A percentile compares a stretch with the other conserved stretches of the same genome.
These are phyloP conservation scores for Geosmithia putterillii DNA, from an alignment of 2,329 filamentous ascomycete genomes.

Conservation along the genomic window DNA sequence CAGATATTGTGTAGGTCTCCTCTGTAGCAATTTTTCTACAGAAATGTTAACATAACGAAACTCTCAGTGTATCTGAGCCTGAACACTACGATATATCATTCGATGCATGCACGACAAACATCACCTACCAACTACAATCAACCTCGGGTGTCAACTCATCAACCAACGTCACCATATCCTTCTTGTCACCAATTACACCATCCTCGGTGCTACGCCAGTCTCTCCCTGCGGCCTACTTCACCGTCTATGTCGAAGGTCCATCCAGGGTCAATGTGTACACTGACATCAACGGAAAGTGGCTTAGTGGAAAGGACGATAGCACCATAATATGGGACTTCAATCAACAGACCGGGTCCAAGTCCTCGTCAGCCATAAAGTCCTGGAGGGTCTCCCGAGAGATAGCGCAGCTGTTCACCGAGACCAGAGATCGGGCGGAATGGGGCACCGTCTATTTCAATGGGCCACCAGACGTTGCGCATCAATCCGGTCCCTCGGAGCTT, in stretches of 20 bases:
- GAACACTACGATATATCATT: conserved; percentile 31
- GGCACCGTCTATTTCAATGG: conserved; percentile 68
- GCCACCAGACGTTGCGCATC: conserved; percentile 53
- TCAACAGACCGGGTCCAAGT: conserved; percentile 3
- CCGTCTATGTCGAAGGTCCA: conserved; percentile 54
- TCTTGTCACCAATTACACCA: conserved; percentile 69
- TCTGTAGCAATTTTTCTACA: neutral
- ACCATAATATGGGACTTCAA: conserved; percentile 57
- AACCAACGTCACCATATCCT: conserved; percentile 31
- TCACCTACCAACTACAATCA: conserved; percentile 29
- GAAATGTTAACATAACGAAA: conserved; percentile 3
- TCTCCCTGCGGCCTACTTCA: conserved; percentile 72
- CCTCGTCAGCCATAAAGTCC: conserved; percentile 32
- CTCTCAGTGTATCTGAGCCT: conserved; percentile 26
- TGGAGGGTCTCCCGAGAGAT: conserved; percentile 49
- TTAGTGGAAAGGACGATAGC: conserved; percentile 60
- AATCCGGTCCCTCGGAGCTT: conserved; percentile 54
- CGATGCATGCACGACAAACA: conserved; percentile 35
- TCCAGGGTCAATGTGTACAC: conserved; percentile 53
- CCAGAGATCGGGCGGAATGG: conserved; percentile 69
- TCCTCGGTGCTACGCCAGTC: conserved; percentile 71
- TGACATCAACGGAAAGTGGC: conserved; percentile 68
- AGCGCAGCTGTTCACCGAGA: conserved; percentile 64
- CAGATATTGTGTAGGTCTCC: conserved; percentile 9
- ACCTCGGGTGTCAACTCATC: conserved; percentile 8